Evolutionary conservation across 2,329 filamentous ascomycete species (phyloP).

Genomic region (Diaporthe caulivora): DNA sequence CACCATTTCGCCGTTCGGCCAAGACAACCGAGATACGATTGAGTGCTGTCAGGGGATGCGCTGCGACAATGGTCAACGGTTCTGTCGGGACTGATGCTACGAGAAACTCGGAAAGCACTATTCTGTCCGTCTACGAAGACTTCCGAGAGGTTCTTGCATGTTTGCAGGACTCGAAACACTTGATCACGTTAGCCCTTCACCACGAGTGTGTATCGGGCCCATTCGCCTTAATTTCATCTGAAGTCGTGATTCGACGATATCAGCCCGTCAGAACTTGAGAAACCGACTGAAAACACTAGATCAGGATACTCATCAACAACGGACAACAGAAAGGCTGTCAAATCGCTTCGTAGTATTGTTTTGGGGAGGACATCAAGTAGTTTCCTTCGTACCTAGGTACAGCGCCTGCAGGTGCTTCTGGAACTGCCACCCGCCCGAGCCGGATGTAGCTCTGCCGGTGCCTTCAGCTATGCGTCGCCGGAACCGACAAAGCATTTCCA

Average conservation of each 20-base stretch:
- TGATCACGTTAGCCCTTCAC: constrained; percentile 22
- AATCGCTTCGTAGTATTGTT: constrained; percentile 13
- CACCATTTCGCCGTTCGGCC: constrained; percentile 2
- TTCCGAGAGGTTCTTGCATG: constrained; percentile 22
- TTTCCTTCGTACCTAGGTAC: neutral
- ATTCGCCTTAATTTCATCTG: constrained; percentile 27
- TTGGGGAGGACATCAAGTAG: neutral
- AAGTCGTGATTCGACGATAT: constrained; percentile 22
- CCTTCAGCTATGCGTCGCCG: neutral
- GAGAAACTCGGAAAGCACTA: neutral
- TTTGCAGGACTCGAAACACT: constrained; percentile 30
- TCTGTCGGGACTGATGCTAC: neutral
- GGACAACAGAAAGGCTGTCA: neutral
- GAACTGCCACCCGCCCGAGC: constrained; percentile 4
- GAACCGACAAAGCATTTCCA: neutral
- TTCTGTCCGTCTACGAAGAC: neutral
- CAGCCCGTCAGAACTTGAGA: constrained; percentile 31
- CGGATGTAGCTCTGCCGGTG: constrained; percentile 15
- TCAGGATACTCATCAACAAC: constrained; percentile 6
- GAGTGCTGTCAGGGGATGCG: constrained; percentile 17
- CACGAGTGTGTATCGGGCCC: constrained; percentile 14
- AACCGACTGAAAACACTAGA: constrained; percentile 28
- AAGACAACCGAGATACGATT: constrained; percentile 15
- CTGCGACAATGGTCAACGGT: constrained; percentile 6
- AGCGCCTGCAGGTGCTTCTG: neutral